phyloP scores from a whole-genome alignment of 495 filamentous ascomycete species.

The Trichoderma erinaceum region DNA sequence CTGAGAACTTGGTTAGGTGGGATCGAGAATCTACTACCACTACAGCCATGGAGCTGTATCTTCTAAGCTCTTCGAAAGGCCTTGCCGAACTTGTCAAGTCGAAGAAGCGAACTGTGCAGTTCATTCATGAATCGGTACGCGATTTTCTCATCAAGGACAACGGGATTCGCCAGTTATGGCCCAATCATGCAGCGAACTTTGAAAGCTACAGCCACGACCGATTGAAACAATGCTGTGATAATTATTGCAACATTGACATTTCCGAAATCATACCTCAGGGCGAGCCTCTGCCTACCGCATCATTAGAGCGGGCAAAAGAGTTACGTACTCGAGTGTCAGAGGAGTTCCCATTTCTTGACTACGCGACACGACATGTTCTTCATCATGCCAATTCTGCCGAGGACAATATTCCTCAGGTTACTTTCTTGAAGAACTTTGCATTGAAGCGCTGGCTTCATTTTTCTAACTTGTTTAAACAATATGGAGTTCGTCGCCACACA shows the following conservation, averaged over 20 bases:
- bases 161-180: constrained; percentile 24
- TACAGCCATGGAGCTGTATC: constrained; percentile 20
- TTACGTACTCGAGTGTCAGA: neutral
- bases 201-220: neutral
- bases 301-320: neutral
- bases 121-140: constrained; percentile 46
- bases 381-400: neutral
- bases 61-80: constrained; percentile 35
- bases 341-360: neutral
- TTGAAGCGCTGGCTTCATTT: neutral
- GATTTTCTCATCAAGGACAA: constrained; percentile 39
- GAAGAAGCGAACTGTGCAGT: constrained; percentile 31
- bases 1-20: constrained; percentile 2
- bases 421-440: neutral
- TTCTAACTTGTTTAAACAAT: neutral
- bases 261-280: neutral
- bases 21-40: neutral
- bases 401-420: neutral
- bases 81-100: constrained; percentile 22
- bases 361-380: constrained; percentile 1
- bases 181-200: constrained; percentile 15
- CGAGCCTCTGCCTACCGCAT: neutral
- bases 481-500: neutral
- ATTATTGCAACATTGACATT: neutral
- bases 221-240: neutral